Base-by-base conservation (phyloP, 2,329 filamentous ascomycete genomes). In the Lizonia empirigonia region DNA sequence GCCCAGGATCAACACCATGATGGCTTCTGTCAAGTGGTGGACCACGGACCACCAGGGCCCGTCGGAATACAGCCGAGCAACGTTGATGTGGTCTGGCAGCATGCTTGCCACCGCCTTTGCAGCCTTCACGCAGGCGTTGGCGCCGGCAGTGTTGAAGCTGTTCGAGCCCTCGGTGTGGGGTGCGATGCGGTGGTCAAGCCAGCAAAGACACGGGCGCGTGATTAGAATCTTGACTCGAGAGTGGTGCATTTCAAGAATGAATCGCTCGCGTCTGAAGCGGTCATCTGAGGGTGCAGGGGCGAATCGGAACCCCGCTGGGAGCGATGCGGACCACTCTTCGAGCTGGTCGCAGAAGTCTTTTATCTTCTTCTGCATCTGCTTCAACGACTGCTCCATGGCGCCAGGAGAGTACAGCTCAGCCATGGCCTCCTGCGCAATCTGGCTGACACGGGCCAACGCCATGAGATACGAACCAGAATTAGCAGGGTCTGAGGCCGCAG, bases 1-100 rank as follows among this genome's bases (percentile, higher is more conserved):
- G 50, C 75, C 74, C 9, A 72, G 60, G 38, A 76, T 63, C 10
- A 76, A 55, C 10, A 76, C 61, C 1, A 69, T 64, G 2, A 69
- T 59, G 2, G 73, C 69, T 56, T 76, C 74, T 63, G 76, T 72
- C 7, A 77, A n/a, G 56, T 61, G 37, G 37, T 68, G 65, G 13
- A 76, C 57, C 12, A 71, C 52, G 34, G 56, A 69, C 73, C 73
- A 77, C 75, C 74, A 77, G 4, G 74, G 74, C 10, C 59, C 59
- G 12, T 54, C 44, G 4, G 40, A 16, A 20, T 64, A 65, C 8
- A 63, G 33, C 52, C 52, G 60, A 1, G n/a, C 24, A 10, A 29
- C 44, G 45, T 68, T 59, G 0, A 62, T 52, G 15, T 62, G 36
- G 8, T 66, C 59, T 4, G 73, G 74, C 4, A 76, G 54, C 2